Conservation (phyloP, 345 rosid species). For the Acer yangbiense region DNA sequence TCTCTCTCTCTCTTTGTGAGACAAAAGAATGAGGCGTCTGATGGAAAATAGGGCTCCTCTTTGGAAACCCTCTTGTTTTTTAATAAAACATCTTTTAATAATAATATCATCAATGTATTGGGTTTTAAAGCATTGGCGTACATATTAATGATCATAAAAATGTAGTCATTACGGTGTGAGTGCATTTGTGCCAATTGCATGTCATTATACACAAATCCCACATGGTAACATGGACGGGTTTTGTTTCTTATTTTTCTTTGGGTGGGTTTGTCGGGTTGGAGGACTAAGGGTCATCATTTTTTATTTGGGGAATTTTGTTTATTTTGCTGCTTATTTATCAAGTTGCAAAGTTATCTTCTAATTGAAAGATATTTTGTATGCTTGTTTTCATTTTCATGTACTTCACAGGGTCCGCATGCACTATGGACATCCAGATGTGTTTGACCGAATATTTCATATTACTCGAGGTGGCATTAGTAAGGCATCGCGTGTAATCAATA, state of each 20-base stretch:
- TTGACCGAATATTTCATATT: conserved; percentile 91
- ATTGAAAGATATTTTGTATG: not conserved
- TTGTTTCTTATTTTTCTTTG: not conserved
- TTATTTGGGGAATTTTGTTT: not conserved
- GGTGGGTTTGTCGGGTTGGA: not conserved
- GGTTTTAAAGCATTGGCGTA: no score
- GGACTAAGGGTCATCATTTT: not conserved
- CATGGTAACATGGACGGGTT: not conserved
- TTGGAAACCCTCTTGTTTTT: no score
- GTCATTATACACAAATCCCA: not conserved
- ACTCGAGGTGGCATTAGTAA: conserved; percentile 99
- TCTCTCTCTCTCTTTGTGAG: no score
- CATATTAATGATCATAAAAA: no score
- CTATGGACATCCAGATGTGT: conserved; percentile 99
- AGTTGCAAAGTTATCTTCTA: not conserved
- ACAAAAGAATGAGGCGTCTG: no score
- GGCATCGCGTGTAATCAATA: conserved; percentile 96
- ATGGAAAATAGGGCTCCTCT: no score
- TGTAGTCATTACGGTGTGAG: no score
- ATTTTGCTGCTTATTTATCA: not conserved
- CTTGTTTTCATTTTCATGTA: conserved; percentile 2
- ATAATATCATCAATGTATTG: no score
- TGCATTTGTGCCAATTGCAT: not conserved
- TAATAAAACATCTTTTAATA: no score
- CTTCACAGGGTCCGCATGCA: conserved; percentile 96